Evolutionary conservation across 2,329 filamentous ascomycete species (phyloP).

Genomic region (Massarina eburnea): DNA sequence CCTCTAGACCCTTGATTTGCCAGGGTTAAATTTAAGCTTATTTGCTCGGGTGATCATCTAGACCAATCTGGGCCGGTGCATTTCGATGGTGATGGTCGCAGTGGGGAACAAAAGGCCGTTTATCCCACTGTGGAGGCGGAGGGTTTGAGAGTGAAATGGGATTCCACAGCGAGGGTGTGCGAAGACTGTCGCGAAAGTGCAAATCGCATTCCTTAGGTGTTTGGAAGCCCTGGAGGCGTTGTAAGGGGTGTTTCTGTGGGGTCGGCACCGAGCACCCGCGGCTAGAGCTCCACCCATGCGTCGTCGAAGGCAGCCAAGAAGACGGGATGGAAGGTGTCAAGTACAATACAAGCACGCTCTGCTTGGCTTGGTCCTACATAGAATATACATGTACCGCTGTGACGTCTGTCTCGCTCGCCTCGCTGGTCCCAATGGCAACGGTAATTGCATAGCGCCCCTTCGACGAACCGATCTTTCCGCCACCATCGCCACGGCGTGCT

Average conservation of each 20-base stretch:
- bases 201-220: not conserved
- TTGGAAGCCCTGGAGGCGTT: not conserved
- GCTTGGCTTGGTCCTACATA: too few species aligned
- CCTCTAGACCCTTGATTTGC: constrained; percentile 6
- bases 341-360: too few species aligned
- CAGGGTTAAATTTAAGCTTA: constrained; percentile 18
- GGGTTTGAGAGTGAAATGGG: not conserved
- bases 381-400: too few species aligned
- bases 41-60: constrained; percentile 3
- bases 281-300: constrained; percentile 10
- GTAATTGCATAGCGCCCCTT: too few species aligned
- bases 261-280: too few species aligned
- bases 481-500: too few species aligned
- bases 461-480: too few species aligned
- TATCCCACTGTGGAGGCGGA: not conserved
- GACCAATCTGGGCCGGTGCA: not conserved
- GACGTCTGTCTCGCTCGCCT: too few species aligned
- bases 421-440: too few species aligned
- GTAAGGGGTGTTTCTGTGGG: not conserved
- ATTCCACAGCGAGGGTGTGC: too few species aligned
- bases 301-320: too few species aligned
- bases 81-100: not conserved
- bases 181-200: not conserved
- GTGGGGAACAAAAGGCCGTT: not conserved
- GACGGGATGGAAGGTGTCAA: too few species aligned